These are phyloP conservation scores for Pyrenula massariospora DNA, from an alignment of 495 filamentous ascomycete genomes.

Conservation along the genomic window DNA sequence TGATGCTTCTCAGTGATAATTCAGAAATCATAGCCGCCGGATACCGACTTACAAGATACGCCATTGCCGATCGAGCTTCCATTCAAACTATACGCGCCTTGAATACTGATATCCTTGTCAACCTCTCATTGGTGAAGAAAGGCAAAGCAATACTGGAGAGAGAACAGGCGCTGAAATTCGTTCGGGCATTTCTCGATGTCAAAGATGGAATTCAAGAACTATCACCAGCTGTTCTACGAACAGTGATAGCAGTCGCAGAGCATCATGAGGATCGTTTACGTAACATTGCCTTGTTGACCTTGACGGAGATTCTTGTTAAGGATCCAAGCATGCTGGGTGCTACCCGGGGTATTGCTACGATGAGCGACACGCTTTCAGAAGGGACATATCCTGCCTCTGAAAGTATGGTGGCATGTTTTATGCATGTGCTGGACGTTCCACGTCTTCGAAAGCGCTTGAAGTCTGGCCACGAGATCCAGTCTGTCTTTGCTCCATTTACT, in stretches of 20 bases:
- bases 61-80: slow-evolving; percentile 83
- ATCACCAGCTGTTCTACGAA: slow-evolving; percentile 71
- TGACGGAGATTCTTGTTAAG: slow-evolving; percentile 81
- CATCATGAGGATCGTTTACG: slow-evolving; percentile 77
- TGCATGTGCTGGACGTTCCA: slow-evolving; percentile 81
- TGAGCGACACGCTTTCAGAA: slow-evolving; percentile 79
- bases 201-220: slow-evolving; percentile 86
- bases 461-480: slow-evolving; percentile 68
- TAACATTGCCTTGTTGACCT: slow-evolving; percentile 80
- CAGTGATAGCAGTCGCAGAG: slow-evolving; percentile 83
- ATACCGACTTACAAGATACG: slow-evolving; percentile 86
- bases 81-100: slow-evolving; percentile 75
- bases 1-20: slow-evolving; percentile 88
- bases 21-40: slow-evolving; percentile 91
- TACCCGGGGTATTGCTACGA: slow-evolving; percentile 67
- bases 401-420: slow-evolving; percentile 68
- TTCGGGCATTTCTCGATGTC: slow-evolving; percentile 88
- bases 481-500: slow-evolving; percentile 80
- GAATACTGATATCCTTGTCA: slow-evolving; percentile 86
- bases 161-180: slow-evolving; percentile 94
- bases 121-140: slow-evolving; percentile 85
- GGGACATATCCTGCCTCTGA: slow-evolving; percentile 87
- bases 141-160: slow-evolving; percentile 91
- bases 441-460: slow-evolving; percentile 66
- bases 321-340: slow-evolving; percentile 67